These are phyloP conservation scores for Stephania japonica DNA, from an alignment of 164 flowering plant species.

Conservation along the genomic window DNA sequence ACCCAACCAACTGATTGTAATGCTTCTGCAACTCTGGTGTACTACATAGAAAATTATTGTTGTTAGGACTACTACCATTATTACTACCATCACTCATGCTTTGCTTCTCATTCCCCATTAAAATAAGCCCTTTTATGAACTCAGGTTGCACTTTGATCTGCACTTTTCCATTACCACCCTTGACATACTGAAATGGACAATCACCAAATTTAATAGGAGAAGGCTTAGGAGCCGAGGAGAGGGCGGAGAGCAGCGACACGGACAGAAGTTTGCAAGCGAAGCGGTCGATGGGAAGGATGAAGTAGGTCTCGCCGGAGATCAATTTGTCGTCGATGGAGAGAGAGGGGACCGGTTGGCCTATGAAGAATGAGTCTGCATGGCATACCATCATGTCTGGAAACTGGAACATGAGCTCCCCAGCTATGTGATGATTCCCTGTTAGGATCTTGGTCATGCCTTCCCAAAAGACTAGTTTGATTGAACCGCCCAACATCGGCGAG, in stretches of 20 bases:
- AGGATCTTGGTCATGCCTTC: slow-evolving; percentile 49
- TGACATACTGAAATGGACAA: slow-evolving; percentile 56
- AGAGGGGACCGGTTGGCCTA: slow-evolving; percentile 66
- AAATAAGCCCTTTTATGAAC: slow-evolving; percentile 43
- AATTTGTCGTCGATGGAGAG: slow-evolving; percentile 52
- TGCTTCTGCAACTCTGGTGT: slow-evolving; percentile 91
- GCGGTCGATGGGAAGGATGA: slow-evolving; percentile 66
- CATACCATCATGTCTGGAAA: slow-evolving; percentile 70
- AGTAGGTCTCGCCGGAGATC: slow-evolving; percentile 51
- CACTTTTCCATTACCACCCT: slow-evolving; percentile 49
- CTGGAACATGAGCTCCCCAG: slow-evolving; percentile 86
- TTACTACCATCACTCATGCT: background rate
- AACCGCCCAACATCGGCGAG: slow-evolving; percentile 5
- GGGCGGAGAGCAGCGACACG: slow-evolving; percentile 36
- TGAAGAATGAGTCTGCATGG: slow-evolving; percentile 78
- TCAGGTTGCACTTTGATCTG: slow-evolving; percentile 71
- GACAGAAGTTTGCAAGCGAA: slow-evolving; percentile 42
- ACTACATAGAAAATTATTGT: slow-evolving; percentile 44
- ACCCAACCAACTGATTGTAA: slow-evolving; percentile 61
- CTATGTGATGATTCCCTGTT: slow-evolving; percentile 33
- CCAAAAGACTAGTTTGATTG: slow-evolving; percentile 52
- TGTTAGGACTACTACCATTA: background rate
- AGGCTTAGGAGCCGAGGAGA: slow-evolving; percentile 22
- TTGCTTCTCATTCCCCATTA: slow-evolving; percentile 6
- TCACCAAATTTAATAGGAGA: slow-evolving; percentile 27